These are phyloP conservation scores for Chaetothyriales sp. DNA, from an alignment of 2,329 filamentous ascomycete species.

Conservation along the genomic window DNA sequence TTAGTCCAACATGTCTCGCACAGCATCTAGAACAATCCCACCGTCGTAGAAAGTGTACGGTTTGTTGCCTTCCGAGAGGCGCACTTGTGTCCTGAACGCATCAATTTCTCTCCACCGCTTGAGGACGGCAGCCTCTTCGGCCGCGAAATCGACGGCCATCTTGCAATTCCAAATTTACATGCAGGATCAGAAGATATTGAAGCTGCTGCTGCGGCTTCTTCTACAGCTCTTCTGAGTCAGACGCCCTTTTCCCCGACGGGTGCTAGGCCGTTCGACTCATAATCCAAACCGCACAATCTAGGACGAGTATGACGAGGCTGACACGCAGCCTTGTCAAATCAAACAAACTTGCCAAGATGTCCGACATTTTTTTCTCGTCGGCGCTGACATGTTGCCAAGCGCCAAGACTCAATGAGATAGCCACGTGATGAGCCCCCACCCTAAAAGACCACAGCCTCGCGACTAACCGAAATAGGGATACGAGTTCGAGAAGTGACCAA, in stretches of 20 bases:
- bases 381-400: neutral
- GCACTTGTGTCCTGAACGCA: slow-evolving; percentile 77
- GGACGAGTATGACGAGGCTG: no score
- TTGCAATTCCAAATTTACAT: slow-evolving; percentile 8
- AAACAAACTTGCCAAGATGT: neutral
- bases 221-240: neutral
- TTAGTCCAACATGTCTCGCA: neutral
- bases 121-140: slow-evolving; percentile 76
- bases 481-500: no score
- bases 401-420: no score
- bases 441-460: no score
- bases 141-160: slow-evolving; percentile 86
- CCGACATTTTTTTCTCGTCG: neutral
- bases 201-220: neutral
- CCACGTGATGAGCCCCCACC: no score
- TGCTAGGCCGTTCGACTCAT: neutral
- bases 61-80: slow-evolving; percentile 67
- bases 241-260: neutral
- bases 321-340: neutral
- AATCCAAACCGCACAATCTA: neutral
- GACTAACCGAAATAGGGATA: no score
- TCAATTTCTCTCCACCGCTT: slow-evolving; percentile 81
- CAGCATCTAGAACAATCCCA: slow-evolving; percentile 20
- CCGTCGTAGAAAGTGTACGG: slow-evolving; percentile 94
- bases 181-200: neutral